phyloP scores from a whole-genome alignment of 768 basidiomycete species.

The Termitomyces sp. region DNA sequence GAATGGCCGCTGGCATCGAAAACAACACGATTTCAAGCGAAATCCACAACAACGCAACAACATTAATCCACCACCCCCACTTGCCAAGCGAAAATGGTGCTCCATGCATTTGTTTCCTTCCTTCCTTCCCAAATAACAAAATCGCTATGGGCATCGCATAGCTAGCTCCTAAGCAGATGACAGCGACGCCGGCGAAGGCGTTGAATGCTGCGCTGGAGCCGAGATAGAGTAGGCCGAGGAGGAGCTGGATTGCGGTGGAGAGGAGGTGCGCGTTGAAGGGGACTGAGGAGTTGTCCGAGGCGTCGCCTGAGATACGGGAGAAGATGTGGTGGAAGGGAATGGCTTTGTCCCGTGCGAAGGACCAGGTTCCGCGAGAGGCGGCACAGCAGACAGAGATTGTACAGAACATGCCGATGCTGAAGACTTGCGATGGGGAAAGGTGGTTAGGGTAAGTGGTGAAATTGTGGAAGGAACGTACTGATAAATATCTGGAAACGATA shows the following conservation, averaged over 20 bases:
- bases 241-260: slow-evolving; percentile 54
- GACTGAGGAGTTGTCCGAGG: slow-evolving; percentile 38
- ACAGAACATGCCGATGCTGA: slow-evolving; percentile 58
- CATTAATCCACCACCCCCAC: slow-evolving; percentile 46
- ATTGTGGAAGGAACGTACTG: slow-evolving; percentile 19
- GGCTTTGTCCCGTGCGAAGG: slow-evolving; percentile 66
- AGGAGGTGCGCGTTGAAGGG: slow-evolving; percentile 63
- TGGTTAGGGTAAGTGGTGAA: slow-evolving; percentile 1
- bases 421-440: slow-evolving; percentile 34
- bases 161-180: slow-evolving; percentile 63
- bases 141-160: slow-evolving; percentile 63
- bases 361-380: slow-evolving; percentile 70
- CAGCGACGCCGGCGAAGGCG: slow-evolving; percentile 65
- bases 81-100: slow-evolving; percentile 53
- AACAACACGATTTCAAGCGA: slow-evolving; percentile 62
- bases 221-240: slow-evolving; percentile 63
- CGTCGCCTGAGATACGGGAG: slow-evolving; percentile 40
- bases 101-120: slow-evolving; percentile 41
- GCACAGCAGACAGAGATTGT: slow-evolving; percentile 68
- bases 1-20: slow-evolving; percentile 65
- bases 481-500: slow-evolving; percentile 35
- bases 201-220: slow-evolving; percentile 65
- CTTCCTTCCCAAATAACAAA: slow-evolving; percentile 36
- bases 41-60: slow-evolving; percentile 57
- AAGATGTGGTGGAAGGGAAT: slow-evolving; percentile 55